Percentiles rank a stretch among this genome's conserved stretches.
phyloP scores from a whole-genome alignment of 2,329 filamentous ascomycete genomes.

The Hymenoscyphus fraxineus region DNA sequence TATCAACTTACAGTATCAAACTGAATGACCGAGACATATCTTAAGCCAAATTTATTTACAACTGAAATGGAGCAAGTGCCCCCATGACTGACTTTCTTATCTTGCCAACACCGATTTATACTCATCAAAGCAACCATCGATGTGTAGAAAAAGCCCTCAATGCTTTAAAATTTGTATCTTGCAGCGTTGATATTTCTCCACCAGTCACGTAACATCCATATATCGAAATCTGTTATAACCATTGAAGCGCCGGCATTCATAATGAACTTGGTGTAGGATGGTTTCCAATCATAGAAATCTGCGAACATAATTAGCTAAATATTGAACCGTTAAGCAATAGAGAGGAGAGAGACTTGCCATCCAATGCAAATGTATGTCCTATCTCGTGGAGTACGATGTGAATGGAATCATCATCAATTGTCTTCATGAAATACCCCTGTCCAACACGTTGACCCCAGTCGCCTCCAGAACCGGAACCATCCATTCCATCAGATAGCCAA shows the following conservation, averaged over 20 bases:
- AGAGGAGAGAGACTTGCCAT: constrained; percentile 43
- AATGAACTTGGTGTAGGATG: constrained; percentile 42
- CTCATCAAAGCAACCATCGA: too few species aligned
- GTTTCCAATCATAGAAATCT: constrained; percentile 43
- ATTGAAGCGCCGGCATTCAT: constrained; percentile 44
- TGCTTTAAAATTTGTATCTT: constrained; percentile 9
- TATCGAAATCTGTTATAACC: constrained; percentile 45
- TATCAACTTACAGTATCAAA: not conserved
- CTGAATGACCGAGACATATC: not conserved
- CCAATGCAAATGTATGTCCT: constrained; percentile 1
- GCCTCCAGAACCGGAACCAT: constrained; percentile 41
- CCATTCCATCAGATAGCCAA: constrained; percentile 46
- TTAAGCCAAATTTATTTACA: not conserved
- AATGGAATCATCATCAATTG: constrained; percentile 35
- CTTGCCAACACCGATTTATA: not conserved
- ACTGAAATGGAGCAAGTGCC: not conserved
- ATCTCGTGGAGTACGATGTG: constrained; percentile 43
- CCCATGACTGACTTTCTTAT: not conserved
- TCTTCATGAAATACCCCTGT: constrained; percentile 42
- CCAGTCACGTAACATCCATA: constrained; percentile 48
- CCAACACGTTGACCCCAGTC: constrained; percentile 47
- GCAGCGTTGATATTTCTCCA: constrained; percentile 36
- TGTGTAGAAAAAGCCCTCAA: not conserved
- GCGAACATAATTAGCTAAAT: not conserved
- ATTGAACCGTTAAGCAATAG: constrained; percentile 30